Evolutionary conservation across 495 filamentous ascomycete species (phyloP).

Genomic region (Xylaria grammica): DNA sequence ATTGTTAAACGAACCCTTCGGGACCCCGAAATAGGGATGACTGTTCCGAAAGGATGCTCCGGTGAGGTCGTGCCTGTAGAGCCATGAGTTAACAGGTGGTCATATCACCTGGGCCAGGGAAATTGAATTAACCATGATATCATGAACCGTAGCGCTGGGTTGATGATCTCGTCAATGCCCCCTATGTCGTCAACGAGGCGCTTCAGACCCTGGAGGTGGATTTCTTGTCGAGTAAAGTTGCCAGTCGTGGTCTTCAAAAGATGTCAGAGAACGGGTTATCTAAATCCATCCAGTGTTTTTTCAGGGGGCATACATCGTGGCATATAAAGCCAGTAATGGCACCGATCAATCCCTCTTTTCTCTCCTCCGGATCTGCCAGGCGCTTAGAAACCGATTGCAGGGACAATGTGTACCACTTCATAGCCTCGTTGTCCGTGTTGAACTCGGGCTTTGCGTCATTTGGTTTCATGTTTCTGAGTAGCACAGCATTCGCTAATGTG

Average conservation of each 20-base stretch:
- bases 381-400: conserved; percentile 29
- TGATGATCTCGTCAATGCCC: conserved; percentile 27
- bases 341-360: conserved; percentile 29
- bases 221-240: conserved; percentile 30
- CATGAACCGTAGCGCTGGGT: conserved; percentile 29
- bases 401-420: conserved; percentile 36
- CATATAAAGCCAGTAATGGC: conserved; percentile 35
- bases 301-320: conserved; percentile 29
- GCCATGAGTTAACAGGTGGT: not conserved
- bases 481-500: conserved; percentile 30
- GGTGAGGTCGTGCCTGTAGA: conserved; percentile 29
- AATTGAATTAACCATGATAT: conserved; percentile 32
- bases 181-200: conserved; percentile 31
- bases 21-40: conserved; percentile 27
- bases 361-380: conserved; percentile 28
- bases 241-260: conserved; percentile 28
- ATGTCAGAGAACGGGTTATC: conserved; percentile 9
- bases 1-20: conserved; percentile 20
- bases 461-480: conserved; percentile 18
- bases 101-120: not conserved
- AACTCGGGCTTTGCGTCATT: conserved; percentile 21
- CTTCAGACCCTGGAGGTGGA: conserved; percentile 33
- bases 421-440: conserved; percentile 23
- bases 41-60: conserved; percentile 33
- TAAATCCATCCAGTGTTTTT: not conserved